A percentile compares a stretch with the other conserved stretches of the same genome.
Evolutionary conservation across 306 rosid genomes (phyloP).

Genomic region (Ormosia semicastrata): DNA sequence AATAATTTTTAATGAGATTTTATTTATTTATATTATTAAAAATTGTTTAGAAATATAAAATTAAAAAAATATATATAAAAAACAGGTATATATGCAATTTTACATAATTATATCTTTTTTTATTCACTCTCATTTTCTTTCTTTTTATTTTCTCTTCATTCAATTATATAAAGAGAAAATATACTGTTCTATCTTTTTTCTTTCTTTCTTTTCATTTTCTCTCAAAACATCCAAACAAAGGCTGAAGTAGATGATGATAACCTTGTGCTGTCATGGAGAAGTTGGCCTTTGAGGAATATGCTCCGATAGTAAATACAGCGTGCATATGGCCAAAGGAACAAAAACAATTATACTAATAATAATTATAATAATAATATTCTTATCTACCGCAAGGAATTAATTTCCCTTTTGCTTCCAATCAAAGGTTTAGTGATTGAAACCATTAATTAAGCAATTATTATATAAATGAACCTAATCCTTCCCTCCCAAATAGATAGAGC

Average conservation of each 20-base stretch:
- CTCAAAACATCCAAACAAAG: no score
- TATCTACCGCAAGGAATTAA: neutral
- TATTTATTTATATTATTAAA: no score
- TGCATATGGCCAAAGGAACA: neutral
- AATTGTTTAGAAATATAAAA: no score
- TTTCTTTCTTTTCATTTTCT: no score
- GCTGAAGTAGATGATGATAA: neutral
- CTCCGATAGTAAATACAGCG: neutral
- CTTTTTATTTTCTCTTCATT: no score
- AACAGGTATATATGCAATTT: no score
- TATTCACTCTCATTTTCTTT: no score
- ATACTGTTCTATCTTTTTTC: no score
- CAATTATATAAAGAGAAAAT: no score
- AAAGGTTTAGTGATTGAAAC: neutral
- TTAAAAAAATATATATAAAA: no score
- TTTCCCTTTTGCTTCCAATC: slow-evolving; percentile 15
- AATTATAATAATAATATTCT: neutral
- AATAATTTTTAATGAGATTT: no score
- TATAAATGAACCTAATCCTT: slow-evolving; percentile 16
- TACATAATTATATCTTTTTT: no score
- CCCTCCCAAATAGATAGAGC: neutral
- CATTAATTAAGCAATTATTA: neutral
- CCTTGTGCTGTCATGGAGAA: neutral
- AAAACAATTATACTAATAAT: neutral
- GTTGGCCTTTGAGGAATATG: neutral